phyloP scores from a whole-genome alignment of 2,329 filamentous ascomycete species.

The Fusarium succisae region DNA sequence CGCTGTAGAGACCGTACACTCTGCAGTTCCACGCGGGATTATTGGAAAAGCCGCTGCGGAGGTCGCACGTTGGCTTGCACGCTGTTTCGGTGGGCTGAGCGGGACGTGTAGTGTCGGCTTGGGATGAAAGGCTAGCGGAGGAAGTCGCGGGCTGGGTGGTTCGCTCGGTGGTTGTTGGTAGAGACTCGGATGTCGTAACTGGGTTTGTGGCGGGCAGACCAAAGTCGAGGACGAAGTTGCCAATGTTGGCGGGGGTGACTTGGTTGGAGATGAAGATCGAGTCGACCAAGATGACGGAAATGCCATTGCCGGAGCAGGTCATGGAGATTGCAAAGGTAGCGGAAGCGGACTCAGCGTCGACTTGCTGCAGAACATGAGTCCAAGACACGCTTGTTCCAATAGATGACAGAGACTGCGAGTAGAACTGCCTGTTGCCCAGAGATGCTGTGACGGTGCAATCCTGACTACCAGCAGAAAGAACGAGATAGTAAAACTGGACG shows the following conservation, averaged over 20 bases:
- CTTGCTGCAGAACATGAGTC: neutral
- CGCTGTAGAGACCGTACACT: neutral
- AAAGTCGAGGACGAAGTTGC: slow-evolving; percentile 7
- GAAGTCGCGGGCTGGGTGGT: rapidly evolving
- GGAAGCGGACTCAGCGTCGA: neutral
- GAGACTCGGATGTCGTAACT: neutral
- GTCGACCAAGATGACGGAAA: neutral
- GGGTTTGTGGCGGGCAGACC: neutral
- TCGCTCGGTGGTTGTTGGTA: neutral
- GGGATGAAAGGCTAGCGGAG: neutral
- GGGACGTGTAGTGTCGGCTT: neutral
- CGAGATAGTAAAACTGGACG: slow-evolving; percentile 6
- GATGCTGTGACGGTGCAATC: neutral
- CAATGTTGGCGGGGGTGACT: slow-evolving; percentile 13
- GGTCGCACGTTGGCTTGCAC: neutral
- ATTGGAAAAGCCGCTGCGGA: rapidly evolving
- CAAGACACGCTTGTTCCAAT: neutral
- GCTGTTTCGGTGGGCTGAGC: neutral
- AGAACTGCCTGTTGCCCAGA: neutral
- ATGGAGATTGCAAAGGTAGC: slow-evolving; percentile 9
- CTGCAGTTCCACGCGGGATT: neutral
- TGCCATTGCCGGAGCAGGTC: neutral
- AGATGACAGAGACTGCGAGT: neutral
- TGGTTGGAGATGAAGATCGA: slow-evolving; percentile 24
- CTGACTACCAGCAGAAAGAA: neutral